These are phyloP conservation scores for Panicum hallii DNA, from an alignment of 202 grass and related monocot species.

Conservation along the genomic window DNA sequence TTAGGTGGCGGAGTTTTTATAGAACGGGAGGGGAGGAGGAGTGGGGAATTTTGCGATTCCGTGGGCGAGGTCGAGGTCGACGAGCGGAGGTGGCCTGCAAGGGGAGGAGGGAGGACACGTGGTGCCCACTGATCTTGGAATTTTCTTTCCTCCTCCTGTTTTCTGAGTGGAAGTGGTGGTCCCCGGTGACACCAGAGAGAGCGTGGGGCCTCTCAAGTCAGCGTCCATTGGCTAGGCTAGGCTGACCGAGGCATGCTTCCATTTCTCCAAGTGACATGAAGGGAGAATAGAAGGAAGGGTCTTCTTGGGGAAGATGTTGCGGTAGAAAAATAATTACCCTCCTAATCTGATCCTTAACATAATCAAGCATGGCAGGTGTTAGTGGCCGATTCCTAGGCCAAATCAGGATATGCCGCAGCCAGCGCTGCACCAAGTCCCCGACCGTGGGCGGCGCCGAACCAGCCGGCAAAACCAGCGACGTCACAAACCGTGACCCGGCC, in stretches of 20 bases:
- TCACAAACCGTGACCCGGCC: slow-evolving; percentile 24
- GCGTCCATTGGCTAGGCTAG: not conserved
- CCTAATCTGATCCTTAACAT: not conserved
- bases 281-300: not conserved
- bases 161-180: not conserved
- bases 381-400: not conserved
- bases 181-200: not conserved
- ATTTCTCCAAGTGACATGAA: too few relatives aligned
- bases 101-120: slow-evolving; percentile 21
- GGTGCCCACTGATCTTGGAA: not conserved
- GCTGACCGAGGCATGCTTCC: too few relatives aligned
- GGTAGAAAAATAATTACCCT: not conserved
- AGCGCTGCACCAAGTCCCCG: not conserved
- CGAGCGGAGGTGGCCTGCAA: not conserved
- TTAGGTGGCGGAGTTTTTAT: slow-evolving; percentile 32
- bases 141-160: too few relatives aligned
- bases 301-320: not conserved
- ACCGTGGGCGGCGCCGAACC: slow-evolving; percentile 6
- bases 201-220: not conserved
- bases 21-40: not conserved
- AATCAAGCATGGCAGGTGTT: not conserved
- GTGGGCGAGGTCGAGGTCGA: slow-evolving; percentile 46
- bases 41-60: slow-evolving; percentile 53
- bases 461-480: slow-evolving; percentile 1
- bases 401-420: slow-evolving; percentile 31